Percentiles rank a stretch among this genome's conserved stretches.
Conservation (phyloP, 306 rosid species). For the Hippophae rhamnoides region DNA sequence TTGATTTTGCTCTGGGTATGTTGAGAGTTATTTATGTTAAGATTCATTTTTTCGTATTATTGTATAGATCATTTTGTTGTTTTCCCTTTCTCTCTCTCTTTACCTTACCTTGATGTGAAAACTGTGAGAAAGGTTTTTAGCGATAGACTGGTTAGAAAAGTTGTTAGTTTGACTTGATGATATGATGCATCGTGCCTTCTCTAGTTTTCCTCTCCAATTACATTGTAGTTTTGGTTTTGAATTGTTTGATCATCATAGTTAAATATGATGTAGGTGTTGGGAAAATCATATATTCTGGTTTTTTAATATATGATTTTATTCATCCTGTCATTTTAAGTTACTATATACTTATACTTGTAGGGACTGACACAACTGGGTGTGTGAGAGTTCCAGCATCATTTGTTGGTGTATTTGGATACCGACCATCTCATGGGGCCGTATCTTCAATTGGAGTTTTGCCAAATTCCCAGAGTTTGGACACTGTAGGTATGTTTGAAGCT, state of each 20-base stretch:
- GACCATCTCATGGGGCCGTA: constrained; percentile 72
- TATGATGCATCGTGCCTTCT: too few species aligned
- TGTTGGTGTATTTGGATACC: constrained; percentile 69
- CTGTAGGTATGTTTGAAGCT: constrained; percentile 54
- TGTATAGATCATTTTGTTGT: not conserved
- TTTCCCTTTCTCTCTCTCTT: not conserved
- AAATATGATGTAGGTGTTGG: too few species aligned
- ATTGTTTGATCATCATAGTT: too few species aligned
- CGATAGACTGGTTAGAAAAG: too few species aligned
- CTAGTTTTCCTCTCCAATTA: too few species aligned
- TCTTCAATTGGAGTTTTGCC: constrained; percentile 59
- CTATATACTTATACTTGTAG: constrained; percentile 26
- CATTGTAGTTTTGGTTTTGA: too few species aligned
- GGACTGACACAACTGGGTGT: constrained; percentile 77
- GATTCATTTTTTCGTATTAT: not conserved
- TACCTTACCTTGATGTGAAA: not conserved
- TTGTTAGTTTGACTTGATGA: too few species aligned
- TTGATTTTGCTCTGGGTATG: constrained; percentile 63
- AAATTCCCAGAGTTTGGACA: constrained; percentile 67
- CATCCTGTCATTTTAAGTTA: constrained; percentile 4
- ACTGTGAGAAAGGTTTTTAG: too few species aligned
- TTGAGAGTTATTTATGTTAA: not conserved
- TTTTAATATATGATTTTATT: not conserved
- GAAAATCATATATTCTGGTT: too few species aligned
- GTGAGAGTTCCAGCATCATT: constrained; percentile 76